Evolutionary conservation across 257 asterid species (phyloP), one percentile per base, ranked within the genome.

Genomic region (Marsdenia floribunda): DNA sequence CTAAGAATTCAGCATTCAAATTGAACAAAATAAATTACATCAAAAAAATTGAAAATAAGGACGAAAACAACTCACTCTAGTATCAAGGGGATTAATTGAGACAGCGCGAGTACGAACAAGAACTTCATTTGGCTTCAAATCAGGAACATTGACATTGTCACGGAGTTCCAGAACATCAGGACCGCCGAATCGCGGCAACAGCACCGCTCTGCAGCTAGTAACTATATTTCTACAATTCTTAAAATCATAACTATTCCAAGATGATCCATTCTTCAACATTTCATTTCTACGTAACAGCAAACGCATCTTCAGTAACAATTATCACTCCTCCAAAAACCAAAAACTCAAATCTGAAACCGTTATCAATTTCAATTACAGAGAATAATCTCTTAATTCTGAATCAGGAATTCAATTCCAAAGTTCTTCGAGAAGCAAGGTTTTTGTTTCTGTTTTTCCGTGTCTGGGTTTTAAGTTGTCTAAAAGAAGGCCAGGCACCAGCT

Each of bases 71-170:
- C 98, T 81, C 37, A 92, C 97, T 79, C 96, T 85, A 72, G 87
- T 80, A 81, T 95, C 98, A 79, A 95, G 97, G 71, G 98, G 99
- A 85, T 95, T 95, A 83, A 92, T 84, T 6, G 99, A 92, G 82
- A 95, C 96, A 53, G 99, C 99, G 73, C 96, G 89, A 82, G 97
- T 83, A 50, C 99, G 96, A 58, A 95, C 98, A 47, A 95, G 96
- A 74, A 95, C 99, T 87, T 95, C 93, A 73, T 91, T 81, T 12
- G 96, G 92, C 81, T 87, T 91, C 75, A 92, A 90, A 79, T 88
- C 86, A 67, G 97, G 98, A 50, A 92, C 85, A n/a, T 15, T 44
- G 19, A 93, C 96, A 85, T 91, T 80, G 53, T 90, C 96, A 58
- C 85, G 86, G 77, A 91, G 84, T 85, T 95, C 90, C 76, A 95